A percentile compares a stretch with the other conserved stretches of the same genome.
Evolutionary conservation across 1,284 basidiomycete species (phyloP).

Genomic region (Cystobasidium sp.): DNA sequence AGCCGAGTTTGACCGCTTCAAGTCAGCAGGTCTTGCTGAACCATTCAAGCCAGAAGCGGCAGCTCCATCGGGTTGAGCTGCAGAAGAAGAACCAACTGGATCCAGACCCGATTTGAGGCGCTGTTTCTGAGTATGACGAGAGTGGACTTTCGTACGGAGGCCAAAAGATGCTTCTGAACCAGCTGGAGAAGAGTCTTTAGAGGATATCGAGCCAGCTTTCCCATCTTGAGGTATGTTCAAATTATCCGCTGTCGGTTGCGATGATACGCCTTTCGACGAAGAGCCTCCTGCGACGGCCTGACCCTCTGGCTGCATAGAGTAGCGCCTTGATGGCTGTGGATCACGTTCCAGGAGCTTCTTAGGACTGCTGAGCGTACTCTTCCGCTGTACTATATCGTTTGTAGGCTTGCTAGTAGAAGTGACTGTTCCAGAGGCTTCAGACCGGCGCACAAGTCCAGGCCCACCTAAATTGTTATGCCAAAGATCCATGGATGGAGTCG

Average conservation of each 20-base stretch:
- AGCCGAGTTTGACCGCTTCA: slow-evolving; percentile 13
- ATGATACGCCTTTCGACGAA: background rate
- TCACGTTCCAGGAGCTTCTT: slow-evolving; percentile 29
- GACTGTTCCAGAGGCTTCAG: slow-evolving; percentile 16
- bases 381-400: slow-evolving; percentile 32
- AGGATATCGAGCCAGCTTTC: slow-evolving; percentile 4
- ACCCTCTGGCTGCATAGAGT: slow-evolving; percentile 26
- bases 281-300: background rate
- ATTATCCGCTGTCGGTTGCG: background rate
- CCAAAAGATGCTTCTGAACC: slow-evolving; percentile 34
- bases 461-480: slow-evolving; percentile 40
- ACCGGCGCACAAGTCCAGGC: slow-evolving; percentile 22
- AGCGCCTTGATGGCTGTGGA: slow-evolving; percentile 36
- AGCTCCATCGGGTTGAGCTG: background rate
- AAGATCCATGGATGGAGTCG: slow-evolving; percentile 4
- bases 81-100: slow-evolving; percentile 2
- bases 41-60: background rate
- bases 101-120: slow-evolving; percentile 29
- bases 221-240: slow-evolving; percentile 16
- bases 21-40: slow-evolving; percentile 15
- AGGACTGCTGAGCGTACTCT: slow-evolving; percentile 17
- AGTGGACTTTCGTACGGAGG: slow-evolving; percentile 21
- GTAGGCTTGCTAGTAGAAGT: slow-evolving; percentile 29
- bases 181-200: slow-evolving; percentile 23
- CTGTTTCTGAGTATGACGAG: slow-evolving; percentile 30